Conservation (phyloP, 257 asterid species). For the Nyctanthes arbortristis region DNA sequence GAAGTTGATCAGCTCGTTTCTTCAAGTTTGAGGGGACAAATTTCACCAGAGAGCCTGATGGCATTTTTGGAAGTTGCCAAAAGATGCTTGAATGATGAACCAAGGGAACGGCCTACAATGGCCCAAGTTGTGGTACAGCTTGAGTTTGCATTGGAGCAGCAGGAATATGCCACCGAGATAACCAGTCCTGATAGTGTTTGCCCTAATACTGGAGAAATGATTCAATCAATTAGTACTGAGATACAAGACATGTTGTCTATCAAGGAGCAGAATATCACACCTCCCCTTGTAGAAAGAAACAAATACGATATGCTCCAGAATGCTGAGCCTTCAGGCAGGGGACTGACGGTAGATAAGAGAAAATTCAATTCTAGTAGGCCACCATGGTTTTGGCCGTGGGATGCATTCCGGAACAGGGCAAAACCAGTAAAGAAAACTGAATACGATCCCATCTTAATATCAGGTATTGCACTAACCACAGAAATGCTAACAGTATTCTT, state of each 20-base stretch:
- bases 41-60: constrained; percentile 40
- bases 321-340: neutral
- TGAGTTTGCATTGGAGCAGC: constrained; percentile 45
- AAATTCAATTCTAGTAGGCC: constrained; percentile 23
- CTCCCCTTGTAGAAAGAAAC: constrained; percentile 6
- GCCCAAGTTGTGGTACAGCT: constrained; percentile 49
- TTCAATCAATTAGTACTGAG: constrained; percentile 9
- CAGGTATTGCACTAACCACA: constrained; percentile 20
- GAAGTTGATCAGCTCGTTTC: constrained; percentile 41
- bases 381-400: constrained; percentile 26
- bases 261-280: constrained; percentile 6
- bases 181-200: constrained; percentile 2
- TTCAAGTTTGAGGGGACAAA: constrained; percentile 32
- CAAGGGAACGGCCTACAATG: constrained; percentile 54
- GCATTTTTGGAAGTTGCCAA: constrained; percentile 35
- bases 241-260: constrained; percentile 5
- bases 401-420: constrained; percentile 29
- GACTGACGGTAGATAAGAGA: neutral
- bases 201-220: constrained; percentile 14
- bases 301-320: constrained; percentile 1
- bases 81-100: constrained; percentile 47
- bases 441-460: neutral
- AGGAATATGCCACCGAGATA: constrained; percentile 24
- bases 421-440: constrained; percentile 27
- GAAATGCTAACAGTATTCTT: neutral